Conservation (phyloP, 2,329 filamentous ascomycete genomes). For the Polychaeton citri region DNA sequence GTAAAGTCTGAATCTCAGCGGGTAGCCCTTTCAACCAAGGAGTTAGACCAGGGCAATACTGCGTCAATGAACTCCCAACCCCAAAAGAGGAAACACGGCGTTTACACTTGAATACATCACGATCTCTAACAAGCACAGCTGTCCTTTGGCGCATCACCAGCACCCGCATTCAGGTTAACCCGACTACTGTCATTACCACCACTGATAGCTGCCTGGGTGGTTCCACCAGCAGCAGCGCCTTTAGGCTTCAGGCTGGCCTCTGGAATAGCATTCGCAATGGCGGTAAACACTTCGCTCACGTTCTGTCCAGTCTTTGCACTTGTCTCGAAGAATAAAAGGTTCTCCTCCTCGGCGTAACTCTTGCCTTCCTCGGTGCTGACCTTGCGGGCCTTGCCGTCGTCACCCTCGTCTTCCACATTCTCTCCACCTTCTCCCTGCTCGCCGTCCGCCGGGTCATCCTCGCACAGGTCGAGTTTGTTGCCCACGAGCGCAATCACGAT, state of each 20-base stretch:
- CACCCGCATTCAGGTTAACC: constrained; percentile 66
- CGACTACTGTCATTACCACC: constrained; percentile 49
- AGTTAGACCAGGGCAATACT: too few species aligned
- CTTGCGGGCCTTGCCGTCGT: constrained; percentile 65
- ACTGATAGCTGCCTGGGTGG: constrained; percentile 45
- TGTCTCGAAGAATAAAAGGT: constrained; percentile 91
- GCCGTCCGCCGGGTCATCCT: constrained; percentile 32
- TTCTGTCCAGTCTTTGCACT: constrained; percentile 93
- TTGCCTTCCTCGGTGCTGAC: constrained; percentile 84
- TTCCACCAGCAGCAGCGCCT: constrained; percentile 37
- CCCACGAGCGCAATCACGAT: constrained; percentile 96
- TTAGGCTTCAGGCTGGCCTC: constrained; percentile 90
- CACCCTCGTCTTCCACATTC: constrained; percentile 42
- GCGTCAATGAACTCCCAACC: too few species aligned
- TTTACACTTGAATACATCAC: too few species aligned
- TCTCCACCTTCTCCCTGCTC: constrained; percentile 34
- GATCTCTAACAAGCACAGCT: constrained; percentile 82
- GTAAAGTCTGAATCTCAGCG: too few species aligned
- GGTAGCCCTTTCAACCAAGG: too few species aligned
- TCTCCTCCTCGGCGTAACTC: constrained; percentile 87
- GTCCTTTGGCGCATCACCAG: constrained; percentile 66
- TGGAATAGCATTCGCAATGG: constrained; percentile 94
- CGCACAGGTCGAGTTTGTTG: constrained; percentile 81
- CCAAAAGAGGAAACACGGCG: too few species aligned
- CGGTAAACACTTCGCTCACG: constrained; percentile 91